Base-by-base conservation (phyloP, 768 basidiomycete genomes). In the Lepiota subincarnata region DNA sequence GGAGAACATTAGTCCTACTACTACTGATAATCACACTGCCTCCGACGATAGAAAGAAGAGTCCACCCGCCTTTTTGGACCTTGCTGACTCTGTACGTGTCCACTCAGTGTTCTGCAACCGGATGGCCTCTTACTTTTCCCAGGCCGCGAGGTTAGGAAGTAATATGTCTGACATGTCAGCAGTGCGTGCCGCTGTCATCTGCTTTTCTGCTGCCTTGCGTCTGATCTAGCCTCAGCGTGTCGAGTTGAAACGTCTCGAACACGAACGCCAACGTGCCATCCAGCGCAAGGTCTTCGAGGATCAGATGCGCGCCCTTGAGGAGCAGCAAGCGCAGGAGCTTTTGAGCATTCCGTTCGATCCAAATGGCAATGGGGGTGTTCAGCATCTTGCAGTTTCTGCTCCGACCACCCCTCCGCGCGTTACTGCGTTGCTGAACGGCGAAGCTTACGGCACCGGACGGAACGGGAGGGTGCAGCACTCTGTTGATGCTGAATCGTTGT, bases 231-330 rank as follows among this genome's bases (percentile, higher is more conserved):
- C 39, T 28, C 51, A 60, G 59, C 89, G 90, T 62, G 86, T 93
- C 57, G 92, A 95, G 67, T 77, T 92, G 64, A 97, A 94, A 68
- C 88, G 93, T 60, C 72, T 89, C 59, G 86, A 94, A 69, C 92
- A 98, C 65, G 93, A 97, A 70, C 85, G 90, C 48, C 91, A 94
- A 70, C 91, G 94, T 57, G 73, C 73, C 36, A 67, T 90, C 39
- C 94, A 96, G 67, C 86, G 93, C 66, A 88, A 85, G 70, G 71
- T 91, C 63, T 98, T 98, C 69, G 95, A 98, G 71, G 92, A 96
- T 62, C 93, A 97, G 72, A 97, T 97, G 95, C 87, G 88, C 51
- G 84, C 79, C 50, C 80, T 98, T 59, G 94, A 98, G 72, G 86
- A 88, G 59, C 86, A 92, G 68, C 95, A 98, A 71, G 85, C 84